A percentile compares a stretch with the other conserved stretches of the same genome.
Evolutionary conservation across 345 rosid species (phyloP).

Genomic region (Reutealis trisperma): DNA sequence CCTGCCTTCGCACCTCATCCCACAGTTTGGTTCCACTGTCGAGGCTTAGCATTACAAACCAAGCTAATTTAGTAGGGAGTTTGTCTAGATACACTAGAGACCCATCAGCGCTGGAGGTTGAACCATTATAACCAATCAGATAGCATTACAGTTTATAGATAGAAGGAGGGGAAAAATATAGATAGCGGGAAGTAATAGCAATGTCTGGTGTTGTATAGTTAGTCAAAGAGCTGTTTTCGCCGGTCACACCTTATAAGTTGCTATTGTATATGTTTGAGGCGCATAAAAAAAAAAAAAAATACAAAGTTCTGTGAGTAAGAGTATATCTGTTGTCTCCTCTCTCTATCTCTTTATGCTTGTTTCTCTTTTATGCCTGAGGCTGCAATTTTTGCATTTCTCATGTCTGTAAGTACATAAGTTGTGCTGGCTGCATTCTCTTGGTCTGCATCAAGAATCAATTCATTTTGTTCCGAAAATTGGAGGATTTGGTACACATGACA

Average conservation of each 20-base stretch:
- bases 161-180: background rate
- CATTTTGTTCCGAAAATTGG: too few species aligned
- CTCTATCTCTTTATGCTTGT: too few species aligned
- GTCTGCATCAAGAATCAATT: too few species aligned
- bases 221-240: conserved; percentile 16
- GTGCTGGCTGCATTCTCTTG: too few species aligned
- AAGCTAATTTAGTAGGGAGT: background rate
- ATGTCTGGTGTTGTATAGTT: conserved; percentile 27
- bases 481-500: too few species aligned
- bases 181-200: background rate
- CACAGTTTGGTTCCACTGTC: conserved; percentile 38
- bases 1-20: conserved; percentile 41
- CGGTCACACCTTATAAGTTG: conserved; percentile 6
- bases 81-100: background rate
- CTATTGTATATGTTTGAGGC: conserved; percentile 8
- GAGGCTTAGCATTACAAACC: conserved; percentile 22
- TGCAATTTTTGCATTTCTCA: too few species aligned
- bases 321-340: too few species aligned
- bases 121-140: background rate
- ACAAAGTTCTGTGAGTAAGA: too few species aligned
- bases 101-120: background rate
- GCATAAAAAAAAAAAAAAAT: background rate
- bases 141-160: background rate
- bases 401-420: too few species aligned
- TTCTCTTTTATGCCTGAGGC: too few species aligned